Evolutionary conservation across 139 green algal genomes (phyloP).

Genomic region (Haematococcus sp.): DNA sequence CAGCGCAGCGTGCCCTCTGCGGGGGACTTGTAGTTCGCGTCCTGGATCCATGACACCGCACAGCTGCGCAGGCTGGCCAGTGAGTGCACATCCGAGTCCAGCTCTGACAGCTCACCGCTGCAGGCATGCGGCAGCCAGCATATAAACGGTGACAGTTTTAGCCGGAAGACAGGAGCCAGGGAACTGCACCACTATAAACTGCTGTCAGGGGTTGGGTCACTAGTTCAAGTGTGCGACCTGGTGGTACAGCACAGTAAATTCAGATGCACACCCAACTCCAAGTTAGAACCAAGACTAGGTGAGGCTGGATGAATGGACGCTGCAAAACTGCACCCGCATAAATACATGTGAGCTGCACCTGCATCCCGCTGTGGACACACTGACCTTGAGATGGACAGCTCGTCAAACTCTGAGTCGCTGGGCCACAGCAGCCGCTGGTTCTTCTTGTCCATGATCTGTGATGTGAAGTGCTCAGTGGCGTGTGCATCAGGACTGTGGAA

Average conservation of each 20-base stretch:
- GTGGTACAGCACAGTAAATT: no score
- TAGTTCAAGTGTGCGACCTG: no score
- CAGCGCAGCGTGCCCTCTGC: slow-evolving; percentile 29
- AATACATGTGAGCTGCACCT: no score
- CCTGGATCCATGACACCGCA: slow-evolving; percentile 45
- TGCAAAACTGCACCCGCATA: no score
- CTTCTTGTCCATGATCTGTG: slow-evolving; percentile 39
- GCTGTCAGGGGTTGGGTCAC: no score
- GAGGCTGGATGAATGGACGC: no score
- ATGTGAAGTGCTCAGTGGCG: neutral
- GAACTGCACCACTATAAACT: no score
- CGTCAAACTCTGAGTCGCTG: slow-evolving; percentile 36
- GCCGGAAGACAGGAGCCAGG: no score
- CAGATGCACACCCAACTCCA: no score
- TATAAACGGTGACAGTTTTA: no score
- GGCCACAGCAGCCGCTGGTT: slow-evolving; percentile 28
- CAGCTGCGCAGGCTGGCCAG: slow-evolving; percentile 34
- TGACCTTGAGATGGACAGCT: slow-evolving; percentile 24
- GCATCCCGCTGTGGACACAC: no score
- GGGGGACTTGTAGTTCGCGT: slow-evolving; percentile 33
- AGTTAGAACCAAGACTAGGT: no score
- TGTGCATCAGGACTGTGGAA: slow-evolving; percentile 1
- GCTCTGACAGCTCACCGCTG: slow-evolving; percentile 48
- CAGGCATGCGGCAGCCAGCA: slow-evolving; percentile 13
- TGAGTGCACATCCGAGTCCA: slow-evolving; percentile 54